Base-by-base conservation (phyloP, 495 filamentous ascomycete species). In the Recurvomyces mirabilis region DNA sequence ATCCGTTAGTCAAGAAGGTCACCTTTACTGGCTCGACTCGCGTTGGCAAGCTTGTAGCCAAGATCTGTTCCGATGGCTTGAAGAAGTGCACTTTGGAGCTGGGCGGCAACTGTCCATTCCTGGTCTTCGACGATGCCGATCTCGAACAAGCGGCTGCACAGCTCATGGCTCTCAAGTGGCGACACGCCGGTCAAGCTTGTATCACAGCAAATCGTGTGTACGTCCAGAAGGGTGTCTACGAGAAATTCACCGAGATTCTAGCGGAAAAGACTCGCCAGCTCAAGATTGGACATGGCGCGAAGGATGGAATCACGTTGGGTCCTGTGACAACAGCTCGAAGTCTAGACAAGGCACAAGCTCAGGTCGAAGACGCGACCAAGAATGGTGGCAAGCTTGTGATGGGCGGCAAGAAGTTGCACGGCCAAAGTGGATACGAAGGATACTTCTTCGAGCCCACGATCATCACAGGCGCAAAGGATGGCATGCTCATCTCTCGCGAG, bases 391-490 rank as follows among this genome's bases (percentile, higher is more conserved):
- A 70, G 14, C 54, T 75, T 10, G 56, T 84, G 1, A 57, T 78
- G 23, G 76, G 79, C 19, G 80, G 78, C 1, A 55, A 58, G 19
- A 50, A 47, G 23, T 28, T 54, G 37, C 46, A 50, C 25, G 52
- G 54, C 7, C 31, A 46, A 12, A 41, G 48, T 19, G 49, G 62
- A 4, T 62, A 62, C 17, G 59, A 61, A 1, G 81, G 80, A 2
- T 84, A 81, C 51, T 86, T 84, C 68, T 82, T 82, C 58, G 72
- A 77, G 57, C 81, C 81, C 0, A 84, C 81, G 0, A 72, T 86
- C 49, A 68, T 86, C 52, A 68, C 68, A 0, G 70, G 70, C 2
- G 75, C 79, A 50, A 78, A 69, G 32, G 57, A 66, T 25, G 65
- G 76, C 11, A 83, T 84, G 81, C 63, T 71, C 49, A 75, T 84